Percentiles rank a stretch among this genome's conserved stretches.
phyloP scores from a whole-genome alignment of 2,329 filamentous ascomycete species.

The Purpureocillium lavendulum region DNA sequence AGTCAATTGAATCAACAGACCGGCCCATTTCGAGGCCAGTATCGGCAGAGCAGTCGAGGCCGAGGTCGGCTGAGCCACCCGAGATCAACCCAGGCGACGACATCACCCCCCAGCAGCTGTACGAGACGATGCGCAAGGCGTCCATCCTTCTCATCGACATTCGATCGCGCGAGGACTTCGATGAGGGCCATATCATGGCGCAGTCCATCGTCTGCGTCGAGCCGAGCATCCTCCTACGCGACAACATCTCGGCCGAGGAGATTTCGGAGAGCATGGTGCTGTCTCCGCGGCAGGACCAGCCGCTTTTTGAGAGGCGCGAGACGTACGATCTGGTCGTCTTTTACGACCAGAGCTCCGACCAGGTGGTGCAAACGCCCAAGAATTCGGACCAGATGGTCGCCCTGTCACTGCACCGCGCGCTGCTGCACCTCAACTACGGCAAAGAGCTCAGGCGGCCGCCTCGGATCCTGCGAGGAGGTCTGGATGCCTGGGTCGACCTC shows the following conservation, averaged over 20 bases:
- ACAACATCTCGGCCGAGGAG: slow-evolving; percentile 54
- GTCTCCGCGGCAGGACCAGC: slow-evolving; percentile 65
- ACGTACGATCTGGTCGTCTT: slow-evolving; percentile 84
- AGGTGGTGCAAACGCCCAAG: slow-evolving; percentile 30
- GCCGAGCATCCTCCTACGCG: slow-evolving; percentile 61
- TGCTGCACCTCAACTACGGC: slow-evolving; percentile 76
- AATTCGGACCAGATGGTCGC: slow-evolving; percentile 45
- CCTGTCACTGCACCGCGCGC: slow-evolving; percentile 65
- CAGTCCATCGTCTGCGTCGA: slow-evolving; percentile 85
- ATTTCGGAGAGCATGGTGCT: slow-evolving; percentile 62
- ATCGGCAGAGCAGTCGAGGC: too few relatives aligned
- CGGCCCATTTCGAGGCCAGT: too few relatives aligned
- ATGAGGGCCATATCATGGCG: slow-evolving; percentile 81
- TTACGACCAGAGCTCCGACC: slow-evolving; percentile 65
- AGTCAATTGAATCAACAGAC: too few relatives aligned
- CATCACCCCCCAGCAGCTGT: slow-evolving; percentile 63
- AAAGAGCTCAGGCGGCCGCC: slow-evolving; percentile 66
- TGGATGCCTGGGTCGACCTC: slow-evolving; percentile 82
- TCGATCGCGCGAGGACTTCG: slow-evolving; percentile 69
- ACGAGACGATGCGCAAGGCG: slow-evolving; percentile 52
- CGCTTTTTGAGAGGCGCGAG: slow-evolving; percentile 62
- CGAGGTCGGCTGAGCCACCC: slow-evolving; percentile 29
- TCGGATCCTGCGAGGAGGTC: slow-evolving; percentile 70
- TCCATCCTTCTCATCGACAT: slow-evolving; percentile 82
- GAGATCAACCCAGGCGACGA: slow-evolving; percentile 44